Conservation (phyloP, 768 basidiomycete species). For the Gymnopilus dilepis region DNA sequence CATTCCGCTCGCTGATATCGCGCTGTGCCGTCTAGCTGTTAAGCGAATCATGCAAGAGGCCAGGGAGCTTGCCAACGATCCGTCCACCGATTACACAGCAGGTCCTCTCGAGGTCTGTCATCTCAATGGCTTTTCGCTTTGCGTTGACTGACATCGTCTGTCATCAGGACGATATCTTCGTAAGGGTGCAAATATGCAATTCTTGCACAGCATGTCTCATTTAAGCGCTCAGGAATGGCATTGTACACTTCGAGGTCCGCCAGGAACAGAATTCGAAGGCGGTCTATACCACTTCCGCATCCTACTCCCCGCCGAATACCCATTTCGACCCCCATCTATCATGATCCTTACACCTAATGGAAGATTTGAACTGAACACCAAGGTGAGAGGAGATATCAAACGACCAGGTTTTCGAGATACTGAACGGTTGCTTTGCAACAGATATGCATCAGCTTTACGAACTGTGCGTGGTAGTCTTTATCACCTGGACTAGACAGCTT, state of each 20-base stretch:
- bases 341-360: conserved; percentile 97
- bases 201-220: conserved; percentile 9
- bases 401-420: background rate
- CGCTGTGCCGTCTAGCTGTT: conserved; percentile 60
- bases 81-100: conserved; percentile 86
- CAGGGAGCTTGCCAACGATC: conserved; percentile 83
- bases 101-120: conserved; percentile 73
- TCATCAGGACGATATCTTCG: conserved; percentile 85
- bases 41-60: conserved; percentile 99
- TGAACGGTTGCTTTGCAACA: conserved; percentile 32
- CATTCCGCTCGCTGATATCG: background rate
- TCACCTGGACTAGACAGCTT: conserved; percentile 5
- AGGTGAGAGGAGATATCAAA: conserved; percentile 54
- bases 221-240: conserved; percentile 77
- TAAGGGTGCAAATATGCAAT: conserved; percentile 42
- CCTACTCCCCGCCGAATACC: conserved; percentile 90
- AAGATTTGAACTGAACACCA: conserved; percentile 95
- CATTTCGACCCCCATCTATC: conserved; percentile 94
- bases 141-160: conserved; percentile 16
- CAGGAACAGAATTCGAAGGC: conserved; percentile 90
- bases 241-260: conserved; percentile 91
- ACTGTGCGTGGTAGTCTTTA: conserved; percentile 54
- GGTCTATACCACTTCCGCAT: conserved; percentile 97
- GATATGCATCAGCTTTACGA: conserved; percentile 95
- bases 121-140: background rate